Base-by-base conservation (phyloP, 345 rosid genomes). In the Eucalyptus regnans region DNA sequence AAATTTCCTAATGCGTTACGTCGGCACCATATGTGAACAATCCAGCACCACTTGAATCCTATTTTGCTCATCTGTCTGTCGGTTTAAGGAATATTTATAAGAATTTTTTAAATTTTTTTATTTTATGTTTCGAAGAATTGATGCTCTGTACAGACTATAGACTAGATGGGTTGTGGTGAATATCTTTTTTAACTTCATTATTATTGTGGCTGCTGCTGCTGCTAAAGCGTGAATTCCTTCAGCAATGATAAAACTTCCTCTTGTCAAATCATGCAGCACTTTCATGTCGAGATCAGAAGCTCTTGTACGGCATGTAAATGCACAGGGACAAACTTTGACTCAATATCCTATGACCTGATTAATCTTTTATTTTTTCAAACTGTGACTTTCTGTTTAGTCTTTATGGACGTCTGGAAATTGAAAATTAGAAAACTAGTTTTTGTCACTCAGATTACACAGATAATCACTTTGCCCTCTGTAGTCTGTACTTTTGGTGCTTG, bases 61-160 rank as follows among this genome's bases (percentile, higher is more conserved):
- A 18, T 68, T 64, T 68, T 10, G 3, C 2, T 76, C 46, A 1
- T 71, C 6, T 37, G 83, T 76, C 83, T 18, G 15, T 20, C 4
- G 3, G 25, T n/a, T 37, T 20, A 76, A 20, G 46, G 0, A 76
- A 76, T 37, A 0, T 37, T 37, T 4, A 4, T n/a, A 64, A 64
- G 37, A 1, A 15, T 7, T n/a, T 62, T 62, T 60, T 5, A n/a
- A 0, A 0, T 2, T 22, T n/a, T n/a, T 62, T 62, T 13, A 6
- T n/a, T 64, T 0, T 14, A n/a, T 64, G 37, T 64, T n/a, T 71
- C 13, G 25, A 18, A 71, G 44, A 71, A 37, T 33, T 1, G 41
- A 17, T 17, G 46, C 81, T 3, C 44, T 37, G 43, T 31, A 8
- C 79, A 66, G 79, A 66, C 81, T 33, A 5, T 18, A 33, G 13